Conservation (phyloP, 805 yeast species). For the Candida coquimbonensis region DNA sequence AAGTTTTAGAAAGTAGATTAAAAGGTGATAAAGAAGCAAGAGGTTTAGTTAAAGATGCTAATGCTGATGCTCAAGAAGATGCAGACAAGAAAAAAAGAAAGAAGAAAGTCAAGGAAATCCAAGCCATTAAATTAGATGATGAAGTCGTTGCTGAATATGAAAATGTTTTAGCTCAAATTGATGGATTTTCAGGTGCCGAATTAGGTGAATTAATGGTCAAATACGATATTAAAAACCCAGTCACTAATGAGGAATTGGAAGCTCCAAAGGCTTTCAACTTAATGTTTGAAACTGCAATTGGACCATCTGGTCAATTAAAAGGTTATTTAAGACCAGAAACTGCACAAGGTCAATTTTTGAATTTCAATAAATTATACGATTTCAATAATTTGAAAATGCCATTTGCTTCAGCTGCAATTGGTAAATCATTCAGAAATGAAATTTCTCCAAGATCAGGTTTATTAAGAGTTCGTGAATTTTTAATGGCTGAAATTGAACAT, state of each 20-base stretch:
- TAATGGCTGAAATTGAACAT: conserved; percentile 99
- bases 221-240: conserved; percentile 86
- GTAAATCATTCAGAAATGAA: conserved; percentile 98
- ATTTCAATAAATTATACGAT: conserved; percentile 88
- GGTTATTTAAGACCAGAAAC: conserved; percentile 98
- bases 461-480: conserved; percentile 94
- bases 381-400: conserved; percentile 96
- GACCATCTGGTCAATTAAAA: conserved; percentile 94
- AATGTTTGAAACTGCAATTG: conserved; percentile 99
- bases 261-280: conserved; percentile 93
- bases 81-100: conserved; percentile 88
- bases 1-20: conserved; percentile 90
- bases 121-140: conserved; percentile 82
- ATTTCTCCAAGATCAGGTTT: conserved; percentile 98
- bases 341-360: conserved; percentile 98
- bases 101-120: conserved; percentile 94
- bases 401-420: conserved; percentile 98
- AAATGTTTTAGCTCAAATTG: conserved; percentile 83
- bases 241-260: conserved; percentile 76
- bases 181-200: conserved; percentile 89
- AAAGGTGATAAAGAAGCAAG: conserved; percentile 97
- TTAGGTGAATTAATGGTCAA: conserved; percentile 83
- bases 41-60: conserved; percentile 54
- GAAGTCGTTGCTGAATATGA: conserved; percentile 75
- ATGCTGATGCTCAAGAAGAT: conserved; percentile 55